Conservation (phyloP, 331 rosid genomes). For the Dryas integrifolia region DNA sequence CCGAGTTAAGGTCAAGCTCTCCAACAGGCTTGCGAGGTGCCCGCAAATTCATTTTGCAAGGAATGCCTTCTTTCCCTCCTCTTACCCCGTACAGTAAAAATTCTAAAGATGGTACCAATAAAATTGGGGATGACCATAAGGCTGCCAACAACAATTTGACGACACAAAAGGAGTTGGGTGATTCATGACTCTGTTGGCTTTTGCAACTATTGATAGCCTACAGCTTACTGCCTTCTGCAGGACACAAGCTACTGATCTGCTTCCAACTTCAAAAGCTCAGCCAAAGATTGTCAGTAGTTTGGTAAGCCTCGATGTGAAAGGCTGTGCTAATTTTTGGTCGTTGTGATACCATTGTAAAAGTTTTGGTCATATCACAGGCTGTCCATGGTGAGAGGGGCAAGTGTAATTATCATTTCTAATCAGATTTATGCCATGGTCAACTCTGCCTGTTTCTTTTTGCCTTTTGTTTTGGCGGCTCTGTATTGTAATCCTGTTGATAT, state of each 20-base stretch:
- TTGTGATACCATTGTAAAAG: not conserved
- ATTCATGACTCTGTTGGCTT: not conserved
- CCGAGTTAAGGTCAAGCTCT: constrained; percentile 3
- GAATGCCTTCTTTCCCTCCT: constrained; percentile 27
- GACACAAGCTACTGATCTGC: not conserved
- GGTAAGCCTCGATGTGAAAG: not conserved
- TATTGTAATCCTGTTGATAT: not conserved
- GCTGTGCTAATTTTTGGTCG: not conserved
- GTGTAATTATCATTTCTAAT: not conserved
- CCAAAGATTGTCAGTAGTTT: not conserved
- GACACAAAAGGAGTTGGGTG: not conserved
- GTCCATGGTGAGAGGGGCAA: not conserved
- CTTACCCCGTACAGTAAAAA: constrained; percentile 15
- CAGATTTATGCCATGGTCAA: not conserved
- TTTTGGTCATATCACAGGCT: not conserved
- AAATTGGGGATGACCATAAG: not conserved
- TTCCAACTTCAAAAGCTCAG: not conserved
- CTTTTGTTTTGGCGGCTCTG: not conserved
- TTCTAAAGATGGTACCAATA: constrained; percentile 3
- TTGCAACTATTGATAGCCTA: not conserved
- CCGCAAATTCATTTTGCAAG: constrained; percentile 16
- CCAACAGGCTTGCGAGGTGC: constrained; percentile 18
- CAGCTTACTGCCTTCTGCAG: not conserved
- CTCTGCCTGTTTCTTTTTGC: not conserved
- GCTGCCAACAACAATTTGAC: not conserved